Conservation (phyloP, 306 rosid genomes). For the Hippophae gyantsensis region DNA sequence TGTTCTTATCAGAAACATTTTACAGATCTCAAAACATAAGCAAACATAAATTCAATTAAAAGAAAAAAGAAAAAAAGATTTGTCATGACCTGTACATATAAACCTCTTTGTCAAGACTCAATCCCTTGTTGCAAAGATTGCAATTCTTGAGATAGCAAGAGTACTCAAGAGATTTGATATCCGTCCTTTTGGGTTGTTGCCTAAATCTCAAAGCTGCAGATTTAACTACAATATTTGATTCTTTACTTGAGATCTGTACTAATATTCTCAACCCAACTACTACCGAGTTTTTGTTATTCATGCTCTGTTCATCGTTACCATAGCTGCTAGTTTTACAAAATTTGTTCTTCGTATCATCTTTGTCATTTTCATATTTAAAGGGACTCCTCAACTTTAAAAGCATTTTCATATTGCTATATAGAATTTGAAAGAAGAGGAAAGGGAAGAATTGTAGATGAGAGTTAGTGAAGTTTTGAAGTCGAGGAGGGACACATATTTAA, state of each 20-base stretch:
- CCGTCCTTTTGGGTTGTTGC: slow-evolving; percentile 1
- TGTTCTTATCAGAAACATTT: no score
- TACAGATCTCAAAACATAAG: neutral
- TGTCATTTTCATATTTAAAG: slow-evolving; percentile 9
- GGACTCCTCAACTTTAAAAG: slow-evolving; percentile 8
- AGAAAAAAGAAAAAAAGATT: neutral
- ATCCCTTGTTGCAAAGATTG: slow-evolving; percentile 32
- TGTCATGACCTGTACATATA: slow-evolving; percentile 44
- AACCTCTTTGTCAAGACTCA: slow-evolving; percentile 38
- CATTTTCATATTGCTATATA: neutral
- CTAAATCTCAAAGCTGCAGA: slow-evolving; percentile 18
- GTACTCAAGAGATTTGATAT: neutral
- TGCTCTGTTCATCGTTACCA: no score
- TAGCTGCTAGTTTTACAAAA: neutral
- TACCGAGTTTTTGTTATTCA: neutral
- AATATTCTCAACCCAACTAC: slow-evolving; percentile 36
- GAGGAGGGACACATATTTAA: slow-evolving; percentile 6
- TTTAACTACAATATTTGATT: slow-evolving; percentile 26
- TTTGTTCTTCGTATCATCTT: neutral
- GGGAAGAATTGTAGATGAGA: neutral
- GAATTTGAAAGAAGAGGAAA: neutral
- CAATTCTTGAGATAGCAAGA: slow-evolving; percentile 36
- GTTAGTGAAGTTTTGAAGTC: no score
- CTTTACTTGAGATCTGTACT: slow-evolving; percentile 15
- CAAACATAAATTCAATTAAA: neutral